Percentiles rank a stretch among this genome's conserved stretches.
These are phyloP conservation scores for Eucalyptus tenuipes DNA, from an alignment of 345 rosid genomes.

Conservation along the genomic window DNA sequence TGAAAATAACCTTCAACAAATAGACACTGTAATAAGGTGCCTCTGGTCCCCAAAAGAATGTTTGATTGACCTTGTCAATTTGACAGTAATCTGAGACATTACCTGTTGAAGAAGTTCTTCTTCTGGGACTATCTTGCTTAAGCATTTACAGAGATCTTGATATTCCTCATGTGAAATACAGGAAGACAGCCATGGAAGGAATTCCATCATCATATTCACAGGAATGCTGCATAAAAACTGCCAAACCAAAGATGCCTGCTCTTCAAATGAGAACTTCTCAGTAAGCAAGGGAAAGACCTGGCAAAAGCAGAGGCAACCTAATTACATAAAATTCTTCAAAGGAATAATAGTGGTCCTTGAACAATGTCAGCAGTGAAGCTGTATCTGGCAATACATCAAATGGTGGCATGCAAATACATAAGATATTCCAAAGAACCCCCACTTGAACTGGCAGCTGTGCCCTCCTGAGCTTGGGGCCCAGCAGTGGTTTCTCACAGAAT, in stretches of 20 bases:
- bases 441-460: background rate
- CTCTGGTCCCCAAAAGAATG: background rate
- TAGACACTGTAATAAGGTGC: background rate
- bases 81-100: constrained; percentile 1
- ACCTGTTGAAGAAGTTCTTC: constrained; percentile 58
- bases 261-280: constrained; percentile 50
- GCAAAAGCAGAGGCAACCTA: background rate
- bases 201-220: constrained; percentile 46
- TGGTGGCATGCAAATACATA: background rate
- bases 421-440: background rate
- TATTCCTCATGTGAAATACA: constrained; percentile 40
- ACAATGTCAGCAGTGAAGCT: background rate
- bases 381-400: background rate
- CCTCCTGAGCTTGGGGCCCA: background rate
- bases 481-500: background rate
- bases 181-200: constrained; percentile 56
- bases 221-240: constrained; percentile 68
- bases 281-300: constrained; percentile 62
- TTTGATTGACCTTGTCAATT: background rate
- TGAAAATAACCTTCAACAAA: constrained; percentile 54
- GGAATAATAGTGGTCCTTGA: background rate
- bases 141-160: constrained; percentile 29
- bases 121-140: constrained; percentile 48
- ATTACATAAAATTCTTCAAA: background rate
- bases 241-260: constrained; percentile 58